A percentile compares a stretch with the other conserved stretches of the same genome.
These are phyloP conservation scores for Starmerella davenportii DNA, from an alignment of 805 yeast genomes.

Conservation along the genomic window DNA sequence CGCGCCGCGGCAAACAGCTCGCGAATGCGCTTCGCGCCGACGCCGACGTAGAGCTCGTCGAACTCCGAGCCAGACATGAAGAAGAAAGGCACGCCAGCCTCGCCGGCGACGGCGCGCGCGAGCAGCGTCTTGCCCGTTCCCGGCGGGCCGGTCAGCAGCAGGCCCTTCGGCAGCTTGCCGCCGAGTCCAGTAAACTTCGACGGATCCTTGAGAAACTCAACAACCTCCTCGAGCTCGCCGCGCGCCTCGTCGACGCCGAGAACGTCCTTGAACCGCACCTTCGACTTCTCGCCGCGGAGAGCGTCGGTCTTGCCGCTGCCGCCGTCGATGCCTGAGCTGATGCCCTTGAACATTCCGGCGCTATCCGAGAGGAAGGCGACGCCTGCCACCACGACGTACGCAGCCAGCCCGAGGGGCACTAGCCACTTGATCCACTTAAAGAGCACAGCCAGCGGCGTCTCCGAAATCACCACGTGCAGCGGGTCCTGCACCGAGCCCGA, in stretches of 20 bases:
- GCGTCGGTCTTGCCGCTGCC: constrained; percentile 43
- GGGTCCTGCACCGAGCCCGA: constrained; percentile 42
- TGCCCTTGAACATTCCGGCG: constrained; percentile 54
- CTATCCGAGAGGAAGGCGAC: constrained; percentile 66
- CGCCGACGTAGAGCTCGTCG: constrained; percentile 96
- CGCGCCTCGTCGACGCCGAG: constrained; percentile 98
- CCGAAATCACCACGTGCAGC: constrained; percentile 82
- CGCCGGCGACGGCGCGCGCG: constrained; percentile 97
- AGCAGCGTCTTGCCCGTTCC: constrained; percentile 96
- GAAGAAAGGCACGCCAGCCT: constrained; percentile 96
- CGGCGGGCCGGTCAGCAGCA: constrained; percentile 90
- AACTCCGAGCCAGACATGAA: constrained; percentile 98
- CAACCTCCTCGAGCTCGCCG: constrained; percentile 91
- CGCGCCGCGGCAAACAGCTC: constrained; percentile 87
- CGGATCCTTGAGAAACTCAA: constrained; percentile 93
- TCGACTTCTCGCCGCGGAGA: constrained; percentile 69
- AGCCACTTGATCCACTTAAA: constrained; percentile 83
- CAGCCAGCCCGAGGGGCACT: constrained; percentile 57
- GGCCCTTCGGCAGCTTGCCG: constrained; percentile 95
- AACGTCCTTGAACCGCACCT: constrained; percentile 80
- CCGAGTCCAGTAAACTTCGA: constrained; percentile 91
- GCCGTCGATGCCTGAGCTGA: constrained; percentile 20
- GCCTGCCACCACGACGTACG: constrained; percentile 66
- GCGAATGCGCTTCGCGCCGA: constrained; percentile 94
- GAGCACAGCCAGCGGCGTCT: constrained; percentile 56